Base-by-base conservation (phyloP, 306 rosid species). In the Prunus kanzakura region DNA sequence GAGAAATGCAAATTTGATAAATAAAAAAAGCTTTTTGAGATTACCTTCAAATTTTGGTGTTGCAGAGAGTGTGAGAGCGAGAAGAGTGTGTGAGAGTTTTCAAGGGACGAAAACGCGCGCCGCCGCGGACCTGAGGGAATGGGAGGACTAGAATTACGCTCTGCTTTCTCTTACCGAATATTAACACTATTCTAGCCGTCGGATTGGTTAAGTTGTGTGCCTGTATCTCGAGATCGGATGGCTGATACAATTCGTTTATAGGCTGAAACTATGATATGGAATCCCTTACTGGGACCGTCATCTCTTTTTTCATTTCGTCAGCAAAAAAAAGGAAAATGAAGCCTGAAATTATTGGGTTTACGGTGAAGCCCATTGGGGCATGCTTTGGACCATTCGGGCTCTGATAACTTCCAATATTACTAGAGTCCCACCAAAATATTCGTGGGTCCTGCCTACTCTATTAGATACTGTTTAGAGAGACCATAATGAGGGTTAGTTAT, bases 71-170 rank as follows among this genome's bases (percentile, higher is more conserved):
- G 19, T 38, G 18, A 22, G 77, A 60, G 46, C n/a, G 19, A 73
- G 16, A 73, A 58, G 57, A 35, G 41, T 6, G 1, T 45, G 16
- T 13, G 46, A 61, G 61, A 29, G 2, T 16, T 49, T 62, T 74
- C 8, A 30, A 41, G 55, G 41, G 54, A 57, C 56, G 45, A 72
- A 29, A 30, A 43, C 14, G 43, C 60, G 54, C 20, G 57, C 55
- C 72, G 72, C 72, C 64, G 72, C 43, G 72, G 43, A 64, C 72
- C 12, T 11, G 38, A 64, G 41, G 69, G 52, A 64, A 51, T 64
- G 72, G 35, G 78, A 50, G 79, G 62, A 64, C 79, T 6, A 58
- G 23, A 32, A 51, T 75, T 29, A 64, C 78, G 54, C 64, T 50
- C 78, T 51, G 71, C 78, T 75, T 50, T 54, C 54, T 51, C 71